Conservation (phyloP, 805 yeast species). For the Myxozyma monticola region DNA sequence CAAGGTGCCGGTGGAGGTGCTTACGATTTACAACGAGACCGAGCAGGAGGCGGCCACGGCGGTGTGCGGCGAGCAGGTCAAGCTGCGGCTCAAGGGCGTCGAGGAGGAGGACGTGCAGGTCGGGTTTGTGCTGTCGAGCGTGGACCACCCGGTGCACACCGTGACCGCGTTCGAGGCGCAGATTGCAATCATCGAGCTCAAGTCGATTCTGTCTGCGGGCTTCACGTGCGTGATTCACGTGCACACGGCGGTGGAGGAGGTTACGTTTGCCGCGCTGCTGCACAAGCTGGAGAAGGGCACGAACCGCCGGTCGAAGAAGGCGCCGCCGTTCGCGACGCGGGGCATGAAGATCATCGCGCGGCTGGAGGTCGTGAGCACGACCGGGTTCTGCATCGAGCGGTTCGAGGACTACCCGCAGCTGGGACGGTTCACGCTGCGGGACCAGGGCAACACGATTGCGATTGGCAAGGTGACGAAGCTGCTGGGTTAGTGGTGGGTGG, state of each 20-base stretch:
- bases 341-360: conserved; percentile 98
- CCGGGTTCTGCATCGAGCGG: conserved; percentile 91
- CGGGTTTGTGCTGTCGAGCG: conserved; percentile 89
- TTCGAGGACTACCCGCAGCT: conserved; percentile 90
- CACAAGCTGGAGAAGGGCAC: conserved; percentile 97
- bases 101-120: conserved; percentile 94
- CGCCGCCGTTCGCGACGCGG: conserved; percentile 97
- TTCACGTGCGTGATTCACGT: conserved; percentile 98
- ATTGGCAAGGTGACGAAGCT: conserved; percentile 96
- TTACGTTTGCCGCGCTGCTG: conserved; percentile 71
- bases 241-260: conserved; percentile 98
- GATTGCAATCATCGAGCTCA: conserved; percentile 93
- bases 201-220: conserved; percentile 91
- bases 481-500: conserved; percentile 43
- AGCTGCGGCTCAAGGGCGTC: conserved; percentile 87
- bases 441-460: conserved; percentile 97
- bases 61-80: conserved; percentile 94
- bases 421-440: conserved; percentile 98
- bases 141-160: conserved; percentile 84
- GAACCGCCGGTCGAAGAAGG: conserved; percentile 91
- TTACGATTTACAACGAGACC: conserved; percentile 88
- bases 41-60: conserved; percentile 92
- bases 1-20: conserved; percentile 76
- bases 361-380: conserved; percentile 63
- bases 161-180: conserved; percentile 92